These are phyloP conservation scores for Protomyces pachydermus DNA, from an alignment of 1,139 yeast genomes.

Conservation along the genomic window DNA sequence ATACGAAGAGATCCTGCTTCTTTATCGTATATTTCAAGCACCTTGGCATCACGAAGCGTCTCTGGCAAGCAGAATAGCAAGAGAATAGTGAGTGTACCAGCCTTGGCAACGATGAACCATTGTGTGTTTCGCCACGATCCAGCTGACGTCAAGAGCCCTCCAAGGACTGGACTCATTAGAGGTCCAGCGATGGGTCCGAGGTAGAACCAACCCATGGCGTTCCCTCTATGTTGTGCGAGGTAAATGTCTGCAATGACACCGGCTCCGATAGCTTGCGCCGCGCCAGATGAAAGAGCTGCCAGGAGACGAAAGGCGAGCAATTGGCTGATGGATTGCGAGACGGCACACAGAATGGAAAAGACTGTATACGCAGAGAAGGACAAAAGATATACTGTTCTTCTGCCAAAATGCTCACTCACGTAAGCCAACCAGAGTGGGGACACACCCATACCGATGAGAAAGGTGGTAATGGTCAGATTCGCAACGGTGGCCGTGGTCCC, in stretches of 20 bases:
- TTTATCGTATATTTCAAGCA: conserved; percentile 6
- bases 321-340: conserved; percentile 56
- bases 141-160: conserved; percentile 64
- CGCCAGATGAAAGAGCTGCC: conserved; percentile 76
- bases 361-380: conserved; percentile 61
- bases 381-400: conserved; percentile 65
- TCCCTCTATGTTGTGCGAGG: conserved; percentile 63
- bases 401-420: conserved; percentile 62
- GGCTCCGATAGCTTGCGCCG: conserved; percentile 86
- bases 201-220: conserved; percentile 75
- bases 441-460: conserved; percentile 46
- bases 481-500: conserved; percentile 57
- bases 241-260: conserved; percentile 78
- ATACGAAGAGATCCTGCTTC: conserved; percentile 38
- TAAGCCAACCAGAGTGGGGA: conserved; percentile 90
- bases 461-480: conserved; percentile 44
- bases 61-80: conserved; percentile 65
- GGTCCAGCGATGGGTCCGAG: conserved; percentile 82
- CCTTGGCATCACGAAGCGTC: conserved; percentile 45
- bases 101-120: conserved; percentile 70
- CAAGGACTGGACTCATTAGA: conserved; percentile 70
- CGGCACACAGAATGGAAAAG: conserved; percentile 68
- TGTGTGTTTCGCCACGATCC: conserved; percentile 92
- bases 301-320: conserved; percentile 65
- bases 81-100: conserved; percentile 51